Evolutionary conservation across 1,284 basidiomycete species (phyloP).

Genomic region (Hemileia vastatrix): DNA sequence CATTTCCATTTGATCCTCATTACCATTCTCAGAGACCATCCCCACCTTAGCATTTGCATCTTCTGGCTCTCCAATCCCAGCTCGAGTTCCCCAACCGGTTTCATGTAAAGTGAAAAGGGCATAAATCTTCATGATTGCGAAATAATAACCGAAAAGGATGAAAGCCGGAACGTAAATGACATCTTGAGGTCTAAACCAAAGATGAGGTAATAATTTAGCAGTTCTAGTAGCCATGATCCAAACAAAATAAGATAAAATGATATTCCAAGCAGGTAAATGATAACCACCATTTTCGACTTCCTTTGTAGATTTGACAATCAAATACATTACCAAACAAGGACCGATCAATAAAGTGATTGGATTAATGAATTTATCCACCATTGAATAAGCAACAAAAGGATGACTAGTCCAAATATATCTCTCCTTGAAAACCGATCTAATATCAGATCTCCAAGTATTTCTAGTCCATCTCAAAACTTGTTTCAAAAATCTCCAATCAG

Average conservation of each 20-base stretch:
- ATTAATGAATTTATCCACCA: constrained; percentile 87
- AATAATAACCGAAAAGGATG: constrained; percentile 78
- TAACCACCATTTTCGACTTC: constrained; percentile 63
- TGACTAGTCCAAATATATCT: constrained; percentile 74
- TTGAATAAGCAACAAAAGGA: constrained; percentile 82
- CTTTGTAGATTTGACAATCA: constrained; percentile 68
- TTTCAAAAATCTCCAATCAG: constrained; percentile 86
- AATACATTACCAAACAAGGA: constrained; percentile 61
- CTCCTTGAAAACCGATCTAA: constrained; percentile 77
- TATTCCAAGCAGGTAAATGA: constrained; percentile 78
- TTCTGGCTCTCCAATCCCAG: constrained; percentile 58
- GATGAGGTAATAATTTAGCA: constrained; percentile 73
- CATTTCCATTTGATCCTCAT: no score
- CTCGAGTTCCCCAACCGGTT: constrained; percentile 80
- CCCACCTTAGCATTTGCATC: background rate
- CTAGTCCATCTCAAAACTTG: constrained; percentile 84
- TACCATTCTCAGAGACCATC: background rate
- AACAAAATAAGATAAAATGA: constrained; percentile 48
- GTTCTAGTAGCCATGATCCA: constrained; percentile 76
- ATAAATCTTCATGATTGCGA: constrained; percentile 76
- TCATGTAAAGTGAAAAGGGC: constrained; percentile 71
- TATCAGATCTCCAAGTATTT: constrained; percentile 83
- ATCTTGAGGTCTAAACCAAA: constrained; percentile 73
- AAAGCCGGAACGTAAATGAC: constrained; percentile 84
- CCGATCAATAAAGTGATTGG: constrained; percentile 76